These are phyloP conservation scores for Chrysoporthe deuterocubensis DNA, from an alignment of 2,329 filamentous ascomycete species.

Conservation along the genomic window DNA sequence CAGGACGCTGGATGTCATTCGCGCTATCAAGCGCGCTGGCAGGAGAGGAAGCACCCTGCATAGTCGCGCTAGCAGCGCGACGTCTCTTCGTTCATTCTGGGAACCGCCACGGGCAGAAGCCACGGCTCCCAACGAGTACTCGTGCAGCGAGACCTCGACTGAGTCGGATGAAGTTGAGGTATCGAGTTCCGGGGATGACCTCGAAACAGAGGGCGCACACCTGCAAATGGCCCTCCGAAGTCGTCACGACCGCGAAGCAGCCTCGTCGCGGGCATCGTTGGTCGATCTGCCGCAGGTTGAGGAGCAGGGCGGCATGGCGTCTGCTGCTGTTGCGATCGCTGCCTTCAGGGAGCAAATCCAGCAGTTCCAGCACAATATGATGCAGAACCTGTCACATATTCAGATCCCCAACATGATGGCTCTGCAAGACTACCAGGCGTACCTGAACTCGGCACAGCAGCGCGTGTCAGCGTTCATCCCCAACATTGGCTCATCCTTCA, in stretches of 20 bases:
- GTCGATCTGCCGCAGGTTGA: slow-evolving; percentile 35
- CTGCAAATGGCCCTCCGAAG: slow-evolving; percentile 43
- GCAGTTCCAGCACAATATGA: slow-evolving; percentile 74
- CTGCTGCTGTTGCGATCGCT: slow-evolving; percentile 66
- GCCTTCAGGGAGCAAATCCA: slow-evolving; percentile 78
- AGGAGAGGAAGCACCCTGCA: slow-evolving; percentile 64
- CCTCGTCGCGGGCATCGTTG: slow-evolving; percentile 31
- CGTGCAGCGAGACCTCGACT: slow-evolving; percentile 46
- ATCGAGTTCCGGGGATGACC: slow-evolving; percentile 47
- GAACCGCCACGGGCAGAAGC: slow-evolving; percentile 51
- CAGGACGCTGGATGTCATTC: slow-evolving; percentile 65
- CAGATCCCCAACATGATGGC: slow-evolving; percentile 68
- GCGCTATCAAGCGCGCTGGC: slow-evolving; percentile 65
- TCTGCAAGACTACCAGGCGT: slow-evolving; percentile 74
- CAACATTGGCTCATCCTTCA: slow-evolving; percentile 64
- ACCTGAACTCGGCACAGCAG: slow-evolving; percentile 50
- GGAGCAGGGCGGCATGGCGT: slow-evolving; percentile 47
- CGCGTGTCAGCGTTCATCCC: slow-evolving; percentile 75
- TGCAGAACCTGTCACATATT: slow-evolving; percentile 67
- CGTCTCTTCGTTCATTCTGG: slow-evolving; percentile 70
- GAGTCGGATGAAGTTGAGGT: slow-evolving; percentile 48
- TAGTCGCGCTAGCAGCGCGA: slow-evolving; percentile 68
- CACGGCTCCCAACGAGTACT: slow-evolving; percentile 50
- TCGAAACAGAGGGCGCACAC: slow-evolving; percentile 46
- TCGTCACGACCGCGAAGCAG: slow-evolving; percentile 30